phyloP scores from a whole-genome alignment of 192 early-diverging fungal genomes.

The Podochytrium sp. region DNA sequence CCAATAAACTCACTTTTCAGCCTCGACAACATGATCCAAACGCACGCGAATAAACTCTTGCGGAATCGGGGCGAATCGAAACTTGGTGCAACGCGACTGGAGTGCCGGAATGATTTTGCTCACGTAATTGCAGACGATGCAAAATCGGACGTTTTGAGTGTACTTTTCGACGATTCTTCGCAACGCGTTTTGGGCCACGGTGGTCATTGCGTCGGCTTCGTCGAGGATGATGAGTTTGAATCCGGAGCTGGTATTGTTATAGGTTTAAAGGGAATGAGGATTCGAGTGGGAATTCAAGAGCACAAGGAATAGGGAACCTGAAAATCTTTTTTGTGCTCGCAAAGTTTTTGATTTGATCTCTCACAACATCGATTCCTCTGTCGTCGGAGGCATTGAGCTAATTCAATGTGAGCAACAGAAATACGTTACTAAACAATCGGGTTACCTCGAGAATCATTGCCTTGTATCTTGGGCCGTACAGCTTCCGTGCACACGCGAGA shows the following conservation, averaged over 20 bases:
- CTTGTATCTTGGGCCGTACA: constrained; percentile 83
- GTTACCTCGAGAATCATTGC: constrained; percentile 91
- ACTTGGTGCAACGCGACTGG: constrained; percentile 98
- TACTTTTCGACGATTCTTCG: constrained; percentile 97
- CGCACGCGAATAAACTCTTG: constrained; percentile 77
- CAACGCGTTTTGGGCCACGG: constrained; percentile 87
- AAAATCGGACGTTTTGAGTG: constrained; percentile 96
- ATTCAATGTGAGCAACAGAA: constrained; percentile 22
- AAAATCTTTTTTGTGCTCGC: constrained; percentile 95
- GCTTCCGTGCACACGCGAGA: constrained; percentile 85
- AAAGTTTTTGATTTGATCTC: constrained; percentile 98
- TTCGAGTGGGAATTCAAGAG: not conserved
- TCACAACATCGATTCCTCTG: constrained; percentile 96
- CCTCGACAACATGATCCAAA: constrained; percentile 52
- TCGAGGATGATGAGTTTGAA: constrained; percentile 98
- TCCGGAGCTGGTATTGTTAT: constrained; percentile 61
- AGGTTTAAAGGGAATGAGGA: too few species aligned
- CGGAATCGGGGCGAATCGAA: constrained; percentile 90
- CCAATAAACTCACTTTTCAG: constrained; percentile 29
- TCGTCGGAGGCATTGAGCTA: constrained; percentile 97
- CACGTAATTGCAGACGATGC: constrained; percentile 99
- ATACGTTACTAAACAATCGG: not conserved
- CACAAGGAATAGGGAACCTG: constrained; percentile 40
- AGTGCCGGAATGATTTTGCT: constrained; percentile 96
- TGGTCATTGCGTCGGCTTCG: constrained; percentile 97